Evolutionary conservation across 495 filamentous ascomycete genomes (phyloP).

Genomic region (Thozetella sp.): DNA sequence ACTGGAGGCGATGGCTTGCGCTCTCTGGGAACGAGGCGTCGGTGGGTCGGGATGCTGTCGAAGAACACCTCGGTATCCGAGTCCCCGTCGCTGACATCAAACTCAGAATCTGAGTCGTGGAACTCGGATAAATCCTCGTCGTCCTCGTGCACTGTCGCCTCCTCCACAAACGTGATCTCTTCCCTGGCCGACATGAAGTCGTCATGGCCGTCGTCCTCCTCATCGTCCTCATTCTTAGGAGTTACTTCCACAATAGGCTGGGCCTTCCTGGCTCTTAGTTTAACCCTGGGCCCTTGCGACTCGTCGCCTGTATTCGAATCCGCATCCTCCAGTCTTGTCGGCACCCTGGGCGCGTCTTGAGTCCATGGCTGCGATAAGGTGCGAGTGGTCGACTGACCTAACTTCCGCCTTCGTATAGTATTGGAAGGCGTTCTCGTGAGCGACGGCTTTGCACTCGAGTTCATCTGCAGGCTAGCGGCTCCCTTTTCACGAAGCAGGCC

Average conservation of each 20-base stretch:
- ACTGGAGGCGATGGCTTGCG: not conserved
- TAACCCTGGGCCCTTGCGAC: not conserved
- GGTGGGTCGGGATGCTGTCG: not conserved
- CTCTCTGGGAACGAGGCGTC: not conserved
- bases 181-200: conserved; percentile 40
- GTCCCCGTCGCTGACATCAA: conserved; percentile 10
- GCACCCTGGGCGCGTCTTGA: not conserved
- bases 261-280: not conserved
- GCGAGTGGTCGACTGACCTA: not conserved
- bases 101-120: conserved; percentile 11
- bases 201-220: conserved; percentile 16
- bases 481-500: not conserved
- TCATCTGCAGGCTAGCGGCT: not conserved
- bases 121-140: conserved; percentile 19
- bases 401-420: not conserved
- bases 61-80: conserved; percentile 14
- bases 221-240: conserved; percentile 6
- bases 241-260: conserved; percentile 7
- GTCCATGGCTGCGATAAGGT: conserved; percentile 4
- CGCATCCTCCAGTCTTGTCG: no score
- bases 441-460: not conserved
- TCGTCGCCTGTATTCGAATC: not conserved
- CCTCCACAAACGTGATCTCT: conserved; percentile 2
- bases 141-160: conserved; percentile 27
- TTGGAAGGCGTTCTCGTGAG: not conserved